phyloP scores from a whole-genome alignment of 2,329 filamentous ascomycete genomes.

The Mariannaea sp. region DNA sequence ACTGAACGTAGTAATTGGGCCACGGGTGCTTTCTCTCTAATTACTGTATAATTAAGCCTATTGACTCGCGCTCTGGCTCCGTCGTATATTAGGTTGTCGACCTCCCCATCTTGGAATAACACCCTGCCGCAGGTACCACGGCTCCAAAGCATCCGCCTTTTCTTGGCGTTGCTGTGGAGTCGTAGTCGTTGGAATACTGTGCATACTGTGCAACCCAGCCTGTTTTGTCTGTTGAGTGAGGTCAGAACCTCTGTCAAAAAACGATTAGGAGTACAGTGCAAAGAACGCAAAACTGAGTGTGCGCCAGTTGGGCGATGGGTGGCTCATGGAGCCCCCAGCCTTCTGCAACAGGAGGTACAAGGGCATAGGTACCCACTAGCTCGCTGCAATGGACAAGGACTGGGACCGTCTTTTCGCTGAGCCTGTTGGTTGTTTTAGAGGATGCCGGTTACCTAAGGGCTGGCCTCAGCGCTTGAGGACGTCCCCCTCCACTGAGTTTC shows the following conservation, averaged over 20 bases:
- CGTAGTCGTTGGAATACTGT: constrained; percentile 1
- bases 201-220: constrained; percentile 4
- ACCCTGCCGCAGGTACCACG: constrained; percentile 6
- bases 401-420: constrained; percentile 21
- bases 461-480: constrained; percentile 16
- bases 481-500: constrained; percentile 10
- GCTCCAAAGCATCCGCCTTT: background rate
- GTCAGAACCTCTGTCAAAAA: background rate
- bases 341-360: constrained; percentile 12
- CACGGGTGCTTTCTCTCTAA: background rate
- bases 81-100: constrained; percentile 4
- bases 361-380: constrained; percentile 17
- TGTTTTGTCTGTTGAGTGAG: background rate
- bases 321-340: constrained; percentile 8
- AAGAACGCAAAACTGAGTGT: background rate
- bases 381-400: constrained; percentile 34
- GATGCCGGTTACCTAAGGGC: constrained; percentile 5
- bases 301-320: background rate
- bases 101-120: constrained; percentile 5
- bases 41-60: background rate
- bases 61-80: constrained; percentile 14
- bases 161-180: background rate
- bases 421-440: too few relatives aligned
- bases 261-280: constrained; percentile 1
- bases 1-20: too few relatives aligned